Conservation (phyloP, 495 filamentous ascomycete species). For the Aspergillus bertholletiae region DNA sequence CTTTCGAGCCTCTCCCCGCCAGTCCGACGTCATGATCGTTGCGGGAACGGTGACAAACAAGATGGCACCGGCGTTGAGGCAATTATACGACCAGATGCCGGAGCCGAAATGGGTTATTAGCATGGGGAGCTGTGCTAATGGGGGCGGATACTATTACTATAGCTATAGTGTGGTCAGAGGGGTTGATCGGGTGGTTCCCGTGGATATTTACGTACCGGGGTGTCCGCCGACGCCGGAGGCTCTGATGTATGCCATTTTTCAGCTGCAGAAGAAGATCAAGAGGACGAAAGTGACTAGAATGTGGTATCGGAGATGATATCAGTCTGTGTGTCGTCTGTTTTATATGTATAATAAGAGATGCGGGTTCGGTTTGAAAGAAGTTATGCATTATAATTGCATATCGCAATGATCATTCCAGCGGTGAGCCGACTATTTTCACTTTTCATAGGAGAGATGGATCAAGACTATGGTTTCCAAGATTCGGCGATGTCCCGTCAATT, state of each 20-base stretch:
- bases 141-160: constrained; percentile 97
- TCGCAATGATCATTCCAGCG: background rate
- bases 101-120: constrained; percentile 93
- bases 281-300: constrained; percentile 60
- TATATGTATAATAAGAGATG: background rate
- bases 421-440: no score
- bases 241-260: constrained; percentile 91
- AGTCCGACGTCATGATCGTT: constrained; percentile 98
- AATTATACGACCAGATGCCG: constrained; percentile 98
- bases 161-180: constrained; percentile 89
- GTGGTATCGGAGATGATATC: constrained; percentile 52
- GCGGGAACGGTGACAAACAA: constrained; percentile 96
- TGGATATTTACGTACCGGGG: constrained; percentile 93
- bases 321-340: background rate
- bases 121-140: constrained; percentile 95
- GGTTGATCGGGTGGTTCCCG: constrained; percentile 90
- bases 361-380: background rate
- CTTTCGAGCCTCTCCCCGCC: constrained; percentile 91
- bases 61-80: constrained; percentile 91
- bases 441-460: background rate
- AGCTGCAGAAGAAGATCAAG: constrained; percentile 91
- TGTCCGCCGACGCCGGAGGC: constrained; percentile 86
- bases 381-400: no score
- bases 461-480: background rate
- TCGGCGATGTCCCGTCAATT: background rate